Evolutionary conservation across 352 stramenopile species (phyloP).

Genomic region (Pythium scleroteichum): DNA sequence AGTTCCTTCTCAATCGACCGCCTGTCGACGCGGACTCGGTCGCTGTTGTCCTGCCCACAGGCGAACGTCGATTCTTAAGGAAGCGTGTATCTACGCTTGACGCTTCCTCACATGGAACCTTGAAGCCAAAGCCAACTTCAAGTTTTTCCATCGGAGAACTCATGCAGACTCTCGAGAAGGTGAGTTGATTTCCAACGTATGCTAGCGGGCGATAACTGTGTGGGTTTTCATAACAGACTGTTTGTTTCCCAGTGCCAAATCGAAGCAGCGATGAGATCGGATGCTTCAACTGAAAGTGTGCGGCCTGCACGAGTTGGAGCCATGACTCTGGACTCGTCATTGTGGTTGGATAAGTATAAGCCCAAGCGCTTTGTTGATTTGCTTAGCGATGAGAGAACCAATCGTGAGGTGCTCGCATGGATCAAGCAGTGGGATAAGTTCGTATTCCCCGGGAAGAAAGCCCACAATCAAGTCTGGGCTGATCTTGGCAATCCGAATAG

Average conservation of each 20-base stretch:
- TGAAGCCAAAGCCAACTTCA: constrained; percentile 4
- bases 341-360: constrained; percentile 98
- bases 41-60: constrained; percentile 50
- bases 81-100: constrained; percentile 45
- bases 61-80: constrained; percentile 62
- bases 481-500: constrained; percentile 17
- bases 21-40: constrained; percentile 66
- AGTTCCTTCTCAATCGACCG: constrained; percentile 61
- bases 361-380: constrained; percentile 93
- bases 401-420: constrained; percentile 94
- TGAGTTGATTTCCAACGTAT: constrained; percentile 16
- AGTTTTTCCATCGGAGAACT: constrained; percentile 53
- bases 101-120: constrained; percentile 8
- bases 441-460: constrained; percentile 89
- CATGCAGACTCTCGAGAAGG: constrained; percentile 58
- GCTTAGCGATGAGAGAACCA: constrained; percentile 95
- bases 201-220: too few species aligned
- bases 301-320: not conserved
- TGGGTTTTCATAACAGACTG: too few species aligned
- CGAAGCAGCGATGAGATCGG: constrained; percentile 48
- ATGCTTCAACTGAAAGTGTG: constrained; percentile 18
- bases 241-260: constrained; percentile 80
- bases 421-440: constrained; percentile 96
- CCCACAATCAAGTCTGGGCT: constrained; percentile 21
- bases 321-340: constrained; percentile 30